Percentiles rank a stretch among this genome's conserved stretches.
Evolutionary conservation across 768 basidiomycete species (phyloP).

Genomic region (Myochromella boudieri): DNA sequence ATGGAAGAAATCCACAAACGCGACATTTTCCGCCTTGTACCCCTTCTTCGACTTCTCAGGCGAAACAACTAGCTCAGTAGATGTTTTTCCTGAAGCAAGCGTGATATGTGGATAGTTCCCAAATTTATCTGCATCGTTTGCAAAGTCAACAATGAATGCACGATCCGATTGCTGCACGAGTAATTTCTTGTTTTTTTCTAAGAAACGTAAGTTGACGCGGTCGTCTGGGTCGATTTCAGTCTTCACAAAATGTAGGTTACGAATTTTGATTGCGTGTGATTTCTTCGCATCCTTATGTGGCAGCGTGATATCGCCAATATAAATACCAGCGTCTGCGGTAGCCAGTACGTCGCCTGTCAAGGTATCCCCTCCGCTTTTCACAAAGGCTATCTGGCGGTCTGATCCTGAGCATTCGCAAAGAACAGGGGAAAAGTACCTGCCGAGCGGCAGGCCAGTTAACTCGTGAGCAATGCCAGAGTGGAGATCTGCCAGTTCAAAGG

Average conservation of each 20-base stretch:
- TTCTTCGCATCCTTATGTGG: constrained; percentile 30
- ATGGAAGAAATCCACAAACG: constrained; percentile 71
- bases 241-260: constrained; percentile 49
- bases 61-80: constrained; percentile 53
- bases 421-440: constrained; percentile 63
- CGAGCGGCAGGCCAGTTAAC: constrained; percentile 57
- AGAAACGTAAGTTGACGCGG: constrained; percentile 52
- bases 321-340: constrained; percentile 62
- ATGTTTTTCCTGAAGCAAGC: constrained; percentile 56
- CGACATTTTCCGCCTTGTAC: constrained; percentile 38
- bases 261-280: constrained; percentile 34
- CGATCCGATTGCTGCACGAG: constrained; percentile 57
- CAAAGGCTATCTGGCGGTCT: constrained; percentile 54
- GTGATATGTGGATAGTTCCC: constrained; percentile 49
- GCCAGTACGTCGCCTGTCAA: constrained; percentile 67
- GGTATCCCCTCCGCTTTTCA: constrained; percentile 59
- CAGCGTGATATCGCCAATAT: constrained; percentile 58
- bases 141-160: constrained; percentile 53
- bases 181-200: constrained; percentile 51
- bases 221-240: constrained; percentile 48
- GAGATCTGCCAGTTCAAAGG: constrained; percentile 64
- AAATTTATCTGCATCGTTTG: constrained; percentile 38
- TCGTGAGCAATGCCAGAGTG: constrained; percentile 42
- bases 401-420: constrained; percentile 45
- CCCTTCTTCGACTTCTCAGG: constrained; percentile 20